A percentile compares a stretch with the other conserved stretches of the same genome.
Evolutionary conservation across 1,284 basidiomycete species (phyloP).

Genomic region (Trichosporon asahii): DNA sequence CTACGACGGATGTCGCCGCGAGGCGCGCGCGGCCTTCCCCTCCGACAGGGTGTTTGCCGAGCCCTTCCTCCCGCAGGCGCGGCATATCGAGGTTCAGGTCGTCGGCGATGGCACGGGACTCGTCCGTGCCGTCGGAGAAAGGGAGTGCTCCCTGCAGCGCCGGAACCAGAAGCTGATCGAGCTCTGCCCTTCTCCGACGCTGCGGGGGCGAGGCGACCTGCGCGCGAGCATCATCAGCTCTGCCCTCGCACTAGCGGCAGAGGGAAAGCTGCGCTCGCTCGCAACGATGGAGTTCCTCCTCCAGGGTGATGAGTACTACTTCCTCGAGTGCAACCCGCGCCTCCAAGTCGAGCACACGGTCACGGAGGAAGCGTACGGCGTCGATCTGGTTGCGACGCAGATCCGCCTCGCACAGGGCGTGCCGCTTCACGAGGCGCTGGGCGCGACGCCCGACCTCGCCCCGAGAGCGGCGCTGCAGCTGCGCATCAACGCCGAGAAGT

Average conservation of each 20-base stretch:
- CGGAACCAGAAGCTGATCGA: slow-evolving; percentile 27
- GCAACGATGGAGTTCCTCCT: slow-evolving; percentile 27
- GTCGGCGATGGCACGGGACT: slow-evolving; percentile 22
- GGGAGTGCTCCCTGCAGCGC: slow-evolving; percentile 24
- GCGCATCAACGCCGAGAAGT: slow-evolving; percentile 24
- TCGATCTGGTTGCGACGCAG: slow-evolving; percentile 24
- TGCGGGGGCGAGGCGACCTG: slow-evolving; percentile 11
- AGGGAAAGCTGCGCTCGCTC: slow-evolving; percentile 22
- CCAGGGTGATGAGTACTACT: slow-evolving; percentile 16
- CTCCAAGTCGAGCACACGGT: slow-evolving; percentile 28
- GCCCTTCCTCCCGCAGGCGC: slow-evolving; percentile 77
- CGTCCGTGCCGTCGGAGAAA: slow-evolving; percentile 20
- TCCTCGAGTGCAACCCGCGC: slow-evolving; percentile 27
- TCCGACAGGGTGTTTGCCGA: slow-evolving; percentile 83
- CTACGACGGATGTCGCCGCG: slow-evolving; percentile 75
- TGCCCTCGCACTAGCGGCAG: slow-evolving; percentile 16
- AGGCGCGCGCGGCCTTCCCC: slow-evolving; percentile 78
- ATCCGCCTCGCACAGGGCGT: slow-evolving; percentile 22
- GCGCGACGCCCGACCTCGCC: slow-evolving; percentile 4
- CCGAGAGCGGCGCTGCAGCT: slow-evolving; percentile 23
- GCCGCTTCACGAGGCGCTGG: slow-evolving; percentile 13
- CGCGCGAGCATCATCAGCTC: slow-evolving; percentile 18
- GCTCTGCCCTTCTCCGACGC: slow-evolving; percentile 23
- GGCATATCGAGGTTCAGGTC: slow-evolving; percentile 88
- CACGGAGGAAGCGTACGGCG: slow-evolving; percentile 25